phyloP scores from a whole-genome alignment of 1,139 yeast species.

The Barnettozyma hawaiiensis region DNA sequence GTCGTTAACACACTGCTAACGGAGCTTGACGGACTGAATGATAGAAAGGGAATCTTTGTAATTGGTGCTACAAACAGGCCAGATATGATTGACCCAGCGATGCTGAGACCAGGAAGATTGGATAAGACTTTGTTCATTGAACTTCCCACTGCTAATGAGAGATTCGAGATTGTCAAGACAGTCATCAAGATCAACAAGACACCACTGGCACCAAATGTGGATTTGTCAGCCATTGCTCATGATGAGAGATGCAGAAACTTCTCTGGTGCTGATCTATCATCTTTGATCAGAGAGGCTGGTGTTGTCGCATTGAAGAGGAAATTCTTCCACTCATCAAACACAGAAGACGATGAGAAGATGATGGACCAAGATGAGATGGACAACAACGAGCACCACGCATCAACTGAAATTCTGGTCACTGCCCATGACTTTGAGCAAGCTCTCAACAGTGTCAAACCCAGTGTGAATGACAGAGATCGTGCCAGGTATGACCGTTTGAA shows the following conservation, averaged over 20 bases:
- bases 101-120: constrained; percentile 94
- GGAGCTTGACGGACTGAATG: constrained; percentile 90
- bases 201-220: constrained; percentile 64
- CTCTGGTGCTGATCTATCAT: constrained; percentile 94
- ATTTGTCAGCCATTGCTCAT: constrained; percentile 55
- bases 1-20: constrained; percentile 93
- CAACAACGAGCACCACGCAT: constrained; percentile 5
- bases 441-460: constrained; percentile 71
- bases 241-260: constrained; percentile 83
- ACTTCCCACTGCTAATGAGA: constrained; percentile 71
- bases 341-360: constrained; percentile 45
- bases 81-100: constrained; percentile 97
- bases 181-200: constrained; percentile 67
- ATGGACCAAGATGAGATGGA: constrained; percentile 28
- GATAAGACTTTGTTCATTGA: constrained; percentile 92
- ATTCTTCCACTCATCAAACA: constrained; percentile 40
- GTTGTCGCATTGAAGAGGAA: constrained; percentile 75
- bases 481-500: constrained; percentile 61
- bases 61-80: constrained; percentile 97
- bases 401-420: constrained; percentile 46
- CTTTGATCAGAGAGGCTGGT: constrained; percentile 89
- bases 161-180: constrained; percentile 75
- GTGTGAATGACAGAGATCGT: constrained; percentile 86
- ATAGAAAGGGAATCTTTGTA: constrained; percentile 87
- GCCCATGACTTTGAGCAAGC: constrained; percentile 67